These are phyloP conservation scores for Xylaria sp. DNA, from an alignment of 2,329 filamentous ascomycete species.

Conservation along the genomic window DNA sequence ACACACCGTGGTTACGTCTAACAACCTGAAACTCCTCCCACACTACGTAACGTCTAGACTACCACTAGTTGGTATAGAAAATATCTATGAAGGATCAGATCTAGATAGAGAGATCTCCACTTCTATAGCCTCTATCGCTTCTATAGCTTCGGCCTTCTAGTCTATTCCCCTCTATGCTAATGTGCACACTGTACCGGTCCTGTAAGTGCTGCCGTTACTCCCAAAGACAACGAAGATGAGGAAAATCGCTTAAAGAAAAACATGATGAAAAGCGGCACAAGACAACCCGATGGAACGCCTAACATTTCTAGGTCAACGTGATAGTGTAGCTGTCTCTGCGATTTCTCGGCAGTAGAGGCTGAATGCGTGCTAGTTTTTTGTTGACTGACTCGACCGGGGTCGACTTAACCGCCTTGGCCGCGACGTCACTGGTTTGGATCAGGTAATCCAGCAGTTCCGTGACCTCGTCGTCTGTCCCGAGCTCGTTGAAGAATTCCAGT, in stretches of 20 bases:
- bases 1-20: not conserved
- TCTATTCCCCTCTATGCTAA: slow-evolving; percentile 13
- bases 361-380: slow-evolving; percentile 21
- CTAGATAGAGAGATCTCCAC: slow-evolving; percentile 20
- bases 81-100: slow-evolving; percentile 1
- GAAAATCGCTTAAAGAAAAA: not conserved
- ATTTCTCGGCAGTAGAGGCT: slow-evolving; percentile 24
- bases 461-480: slow-evolving; percentile 59
- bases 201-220: slow-evolving; percentile 10
- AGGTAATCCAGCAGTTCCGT: slow-evolving; percentile 56
- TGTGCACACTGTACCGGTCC: slow-evolving; percentile 12
- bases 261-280: not conserved
- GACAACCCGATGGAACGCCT: not conserved
- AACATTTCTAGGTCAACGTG: slow-evolving; percentile 19
- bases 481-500: slow-evolving; percentile 57
- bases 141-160: slow-evolving; percentile 20
- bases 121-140: slow-evolving; percentile 21
- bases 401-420: slow-evolving; percentile 52
- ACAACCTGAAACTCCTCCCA: slow-evolving; percentile 1
- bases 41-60: not conserved
- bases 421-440: slow-evolving; percentile 52
- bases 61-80: not conserved
- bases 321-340: slow-evolving; percentile 33
- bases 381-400: slow-evolving; percentile 49
- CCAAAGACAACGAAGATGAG: not conserved